Evolutionary conservation across 208 protist species (phyloP), one percentile per base, ranked within the genome.

Genomic region (Lotmaria passim): DNA sequence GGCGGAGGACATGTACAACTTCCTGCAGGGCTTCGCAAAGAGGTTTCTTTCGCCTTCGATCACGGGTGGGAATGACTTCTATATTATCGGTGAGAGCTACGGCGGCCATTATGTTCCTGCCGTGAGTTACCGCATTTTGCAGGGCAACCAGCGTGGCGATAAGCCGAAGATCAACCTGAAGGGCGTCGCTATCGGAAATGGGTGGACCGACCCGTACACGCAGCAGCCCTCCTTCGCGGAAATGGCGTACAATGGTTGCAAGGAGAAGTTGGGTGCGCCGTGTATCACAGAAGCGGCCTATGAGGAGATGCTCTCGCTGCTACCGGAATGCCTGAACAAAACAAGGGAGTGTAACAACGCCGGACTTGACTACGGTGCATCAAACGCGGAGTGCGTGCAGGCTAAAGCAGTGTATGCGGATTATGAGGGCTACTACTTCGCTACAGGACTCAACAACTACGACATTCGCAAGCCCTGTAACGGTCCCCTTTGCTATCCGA

Each of bases 181-280:
- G 56, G 93, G 89, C 46, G 57, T 97, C 28, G 82, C 66, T n/a
- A 73, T 97, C n/a, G 94, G 94, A 61, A 98, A 98, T 78, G 94
- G 93, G 19, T 63, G 94, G 50, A 95, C 90, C 34, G 89, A 97
- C 75, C 88, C 94, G 2, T 69, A 81, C 46, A 78, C 86, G 26
- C 93, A 97, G 75, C 83, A 88, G 65, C 64, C 76, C 0, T 75
- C 72, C 52, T 96, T 95, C 83, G 57, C 73, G 7, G 55, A 78
- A 39, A 61, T 85, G 30, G 83, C 88, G 1, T 93, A 90, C 62
- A 57, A 91, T 31, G 88, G 55, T 33, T 93, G 86, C 76, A 75
- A 77, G 57, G 55, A 71, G 33, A 67, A 74, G 34, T 43, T 83
- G 23, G 87, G 85, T 38, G 47, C 77, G 8, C 82, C 89, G 0